Conservation (phyloP, 805 yeast species). For the Yamadazyma scolyti region DNA sequence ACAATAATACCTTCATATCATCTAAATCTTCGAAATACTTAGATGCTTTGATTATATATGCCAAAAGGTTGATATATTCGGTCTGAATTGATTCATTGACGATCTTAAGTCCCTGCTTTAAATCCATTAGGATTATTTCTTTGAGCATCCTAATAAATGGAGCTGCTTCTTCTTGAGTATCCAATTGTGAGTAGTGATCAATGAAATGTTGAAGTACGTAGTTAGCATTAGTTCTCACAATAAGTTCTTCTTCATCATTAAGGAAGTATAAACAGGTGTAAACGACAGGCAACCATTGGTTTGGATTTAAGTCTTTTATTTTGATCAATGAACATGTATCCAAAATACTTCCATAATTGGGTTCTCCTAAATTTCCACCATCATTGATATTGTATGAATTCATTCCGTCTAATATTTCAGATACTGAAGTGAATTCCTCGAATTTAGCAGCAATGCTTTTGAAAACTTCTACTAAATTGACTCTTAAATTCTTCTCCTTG, state of each 20-base stretch:
- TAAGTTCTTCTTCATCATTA: slow-evolving; percentile 73
- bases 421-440: slow-evolving; percentile 39
- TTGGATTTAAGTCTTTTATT: slow-evolving; percentile 40
- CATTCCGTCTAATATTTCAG: slow-evolving; percentile 55
- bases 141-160: slow-evolving; percentile 43
- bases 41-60: slow-evolving; percentile 53
- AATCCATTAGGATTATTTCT: slow-evolving; percentile 55
- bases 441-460: slow-evolving; percentile 53
- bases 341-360: slow-evolving; percentile 75
- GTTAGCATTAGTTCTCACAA: slow-evolving; percentile 75
- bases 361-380: slow-evolving; percentile 58
- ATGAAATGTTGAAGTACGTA: slow-evolving; percentile 60
- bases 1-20: slow-evolving; percentile 64
- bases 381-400: slow-evolving; percentile 48
- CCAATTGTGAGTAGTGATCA: slow-evolving; percentile 45
- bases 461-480: slow-evolving; percentile 58
- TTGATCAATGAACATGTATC: slow-evolving; percentile 63
- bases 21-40: slow-evolving; percentile 45
- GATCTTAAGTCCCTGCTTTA: slow-evolving; percentile 65
- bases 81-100: slow-evolving; percentile 56
- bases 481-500: slow-evolving; percentile 60
- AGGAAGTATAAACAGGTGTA: slow-evolving; percentile 67
- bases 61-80: slow-evolving; percentile 67
- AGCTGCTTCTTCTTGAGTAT: slow-evolving; percentile 18
- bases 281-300: slow-evolving; percentile 79